Conservation (phyloP, 108 stramenopile species). For the Schizochytrium sp. region DNA sequence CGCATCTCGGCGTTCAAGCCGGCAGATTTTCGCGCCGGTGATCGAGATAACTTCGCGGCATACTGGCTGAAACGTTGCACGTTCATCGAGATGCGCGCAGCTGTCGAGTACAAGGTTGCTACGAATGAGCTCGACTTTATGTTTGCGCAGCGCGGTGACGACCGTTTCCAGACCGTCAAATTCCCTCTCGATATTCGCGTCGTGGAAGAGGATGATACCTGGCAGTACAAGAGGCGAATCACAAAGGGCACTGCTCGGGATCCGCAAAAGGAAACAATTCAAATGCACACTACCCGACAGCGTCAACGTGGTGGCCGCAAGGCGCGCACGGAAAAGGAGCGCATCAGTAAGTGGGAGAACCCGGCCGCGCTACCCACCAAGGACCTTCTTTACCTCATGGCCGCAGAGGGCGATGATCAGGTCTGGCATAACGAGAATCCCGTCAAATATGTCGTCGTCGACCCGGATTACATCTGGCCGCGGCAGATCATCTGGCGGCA, state of each 20-base stretch:
- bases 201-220: slow-evolving; percentile 2
- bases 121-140: neutral
- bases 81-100: neutral
- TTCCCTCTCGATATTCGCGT: neutral
- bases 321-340: neutral
- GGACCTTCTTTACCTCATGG: neutral
- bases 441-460: neutral
- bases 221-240: neutral
- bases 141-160: neutral
- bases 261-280: neutral
- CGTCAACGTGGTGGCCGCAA: neutral
- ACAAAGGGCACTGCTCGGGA: neutral
- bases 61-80: neutral
- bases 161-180: neutral
- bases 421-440: slow-evolving; percentile 7
- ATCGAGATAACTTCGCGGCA: neutral
- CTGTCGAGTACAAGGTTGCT: neutral
- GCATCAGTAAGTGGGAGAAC: neutral
- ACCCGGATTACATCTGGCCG: neutral
- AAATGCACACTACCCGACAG: neutral
- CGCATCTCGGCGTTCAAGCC: neutral
- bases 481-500: neutral
- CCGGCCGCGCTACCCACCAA: neutral
- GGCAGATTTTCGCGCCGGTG: neutral
- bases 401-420: neutral